These are phyloP conservation scores for Naganishia vaughanmartiniae DNA, from an alignment of 768 basidiomycete species.

Conservation along the genomic window DNA sequence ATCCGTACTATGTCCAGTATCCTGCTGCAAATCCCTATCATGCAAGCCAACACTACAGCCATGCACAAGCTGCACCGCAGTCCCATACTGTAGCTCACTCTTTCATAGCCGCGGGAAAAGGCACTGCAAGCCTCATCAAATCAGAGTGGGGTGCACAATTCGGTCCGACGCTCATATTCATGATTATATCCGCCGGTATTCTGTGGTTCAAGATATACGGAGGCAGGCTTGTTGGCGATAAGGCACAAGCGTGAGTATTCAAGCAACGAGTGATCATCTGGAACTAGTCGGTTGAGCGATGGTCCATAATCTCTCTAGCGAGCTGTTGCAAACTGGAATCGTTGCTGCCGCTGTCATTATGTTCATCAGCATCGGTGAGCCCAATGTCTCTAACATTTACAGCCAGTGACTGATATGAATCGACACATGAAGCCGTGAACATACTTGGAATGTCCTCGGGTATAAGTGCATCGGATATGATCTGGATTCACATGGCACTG, in stretches of 20 bases:
- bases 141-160: conserved; percentile 18
- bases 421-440: conserved; percentile 3
- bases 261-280: no score
- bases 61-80: not conserved
- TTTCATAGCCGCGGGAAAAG: not conserved
- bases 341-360: not conserved
- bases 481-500: conserved; percentile 15
- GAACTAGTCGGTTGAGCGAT: not conserved
- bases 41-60: not conserved
- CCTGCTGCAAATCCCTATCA: not conserved
- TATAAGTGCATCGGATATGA: not conserved
- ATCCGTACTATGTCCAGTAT: conserved; percentile 6
- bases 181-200: not conserved
- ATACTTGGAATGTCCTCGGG: not conserved
- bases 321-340: conserved; percentile 9
- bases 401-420: not conserved
- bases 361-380: conserved; percentile 9
- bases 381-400: not conserved
- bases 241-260: conserved; percentile 7
- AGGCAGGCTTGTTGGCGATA: not conserved
- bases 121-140: not conserved
- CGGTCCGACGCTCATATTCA: conserved; percentile 3
- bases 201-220: conserved; percentile 18
- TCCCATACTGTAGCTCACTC: not conserved
- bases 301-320: not conserved